These are phyloP conservation scores for Candida ascalaphidarum DNA, from an alignment of 805 yeast species.

Conservation along the genomic window DNA sequence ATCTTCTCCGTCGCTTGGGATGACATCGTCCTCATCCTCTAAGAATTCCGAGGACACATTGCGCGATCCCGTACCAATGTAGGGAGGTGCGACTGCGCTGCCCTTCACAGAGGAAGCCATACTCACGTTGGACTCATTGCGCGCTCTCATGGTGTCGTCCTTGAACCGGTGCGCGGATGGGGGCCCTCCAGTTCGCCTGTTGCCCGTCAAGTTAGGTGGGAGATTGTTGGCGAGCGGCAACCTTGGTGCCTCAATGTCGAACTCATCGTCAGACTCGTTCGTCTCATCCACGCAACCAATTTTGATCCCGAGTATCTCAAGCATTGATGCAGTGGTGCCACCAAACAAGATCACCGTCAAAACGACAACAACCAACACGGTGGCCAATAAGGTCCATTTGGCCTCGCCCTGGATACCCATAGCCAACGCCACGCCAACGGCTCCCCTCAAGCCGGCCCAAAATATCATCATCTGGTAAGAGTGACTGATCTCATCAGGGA, in stretches of 20 bases:
- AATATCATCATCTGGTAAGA: slow-evolving; percentile 97
- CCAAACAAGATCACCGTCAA: slow-evolving; percentile 94
- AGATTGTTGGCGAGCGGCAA: slow-evolving; percentile 13
- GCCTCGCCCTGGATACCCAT: slow-evolving; percentile 95
- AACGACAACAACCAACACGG: slow-evolving; percentile 94
- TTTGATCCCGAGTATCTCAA: slow-evolving; percentile 86
- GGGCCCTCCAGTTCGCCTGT: slow-evolving; percentile 12
- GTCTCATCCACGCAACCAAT: slow-evolving; percentile 80
- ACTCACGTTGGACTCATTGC: slow-evolving; percentile 21
- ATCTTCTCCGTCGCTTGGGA: slow-evolving; percentile 31
- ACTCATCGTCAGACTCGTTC: slow-evolving; percentile 83
- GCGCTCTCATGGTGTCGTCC: slow-evolving; percentile 15
- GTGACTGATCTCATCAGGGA: slow-evolving; percentile 86
- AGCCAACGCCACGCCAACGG: slow-evolving; percentile 98
- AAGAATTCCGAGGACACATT: slow-evolving; percentile 2
- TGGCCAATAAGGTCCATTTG: slow-evolving; percentile 81
- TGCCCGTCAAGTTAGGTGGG: slow-evolving; percentile 10
- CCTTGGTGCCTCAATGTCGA: slow-evolving; percentile 76
- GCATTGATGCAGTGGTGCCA: slow-evolving; percentile 97
- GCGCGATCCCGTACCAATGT: slow-evolving; percentile 1
- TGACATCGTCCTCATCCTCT: slow-evolving; percentile 16
- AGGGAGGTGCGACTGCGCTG: no score
- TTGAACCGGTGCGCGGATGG: slow-evolving; percentile 6
- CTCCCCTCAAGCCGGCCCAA: slow-evolving; percentile 99
- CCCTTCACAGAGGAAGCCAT: slow-evolving; percentile 4